Evolutionary conservation across 768 basidiomycete species (phyloP).

Genomic region (Boletus huronensis): DNA sequence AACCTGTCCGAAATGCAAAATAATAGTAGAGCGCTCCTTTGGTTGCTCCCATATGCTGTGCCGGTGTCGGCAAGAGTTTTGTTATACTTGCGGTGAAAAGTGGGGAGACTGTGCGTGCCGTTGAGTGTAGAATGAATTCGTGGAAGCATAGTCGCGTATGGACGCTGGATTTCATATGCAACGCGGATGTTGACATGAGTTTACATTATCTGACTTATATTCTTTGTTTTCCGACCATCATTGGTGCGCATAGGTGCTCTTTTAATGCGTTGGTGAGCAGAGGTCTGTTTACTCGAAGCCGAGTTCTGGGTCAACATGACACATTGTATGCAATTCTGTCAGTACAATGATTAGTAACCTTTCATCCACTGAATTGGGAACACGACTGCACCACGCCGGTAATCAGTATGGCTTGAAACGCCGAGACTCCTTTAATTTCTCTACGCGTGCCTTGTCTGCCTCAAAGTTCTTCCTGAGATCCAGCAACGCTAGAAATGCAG

Average conservation of each 20-base stretch:
- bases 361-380: neutral
- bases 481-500: constrained; percentile 42
- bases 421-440: constrained; percentile 57
- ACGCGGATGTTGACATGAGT: neutral
- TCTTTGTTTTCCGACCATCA: neutral
- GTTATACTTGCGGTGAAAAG: constrained; percentile 20
- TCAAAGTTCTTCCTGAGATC: constrained; percentile 78
- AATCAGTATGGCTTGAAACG: constrained; percentile 84
- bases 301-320: neutral
- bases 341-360: neutral
- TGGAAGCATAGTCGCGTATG: neutral
- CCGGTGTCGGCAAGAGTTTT: constrained; percentile 35
- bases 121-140: neutral
- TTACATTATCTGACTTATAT: neutral
- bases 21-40: constrained; percentile 48
- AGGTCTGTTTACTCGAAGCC: neutral
- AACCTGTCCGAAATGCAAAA: constrained; percentile 55
- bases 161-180: neutral
- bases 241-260: too few species aligned
- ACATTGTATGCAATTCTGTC: neutral
- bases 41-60: constrained; percentile 65
- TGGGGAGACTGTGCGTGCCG: constrained; percentile 7
- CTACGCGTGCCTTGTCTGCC: constrained; percentile 66
- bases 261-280: neutral
- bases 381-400: neutral